A percentile compares a stretch with the other conserved stretches of the same genome.
phyloP scores from a whole-genome alignment of 495 filamentous ascomycete genomes.

The Hypomontagnella monticulosa region DNA sequence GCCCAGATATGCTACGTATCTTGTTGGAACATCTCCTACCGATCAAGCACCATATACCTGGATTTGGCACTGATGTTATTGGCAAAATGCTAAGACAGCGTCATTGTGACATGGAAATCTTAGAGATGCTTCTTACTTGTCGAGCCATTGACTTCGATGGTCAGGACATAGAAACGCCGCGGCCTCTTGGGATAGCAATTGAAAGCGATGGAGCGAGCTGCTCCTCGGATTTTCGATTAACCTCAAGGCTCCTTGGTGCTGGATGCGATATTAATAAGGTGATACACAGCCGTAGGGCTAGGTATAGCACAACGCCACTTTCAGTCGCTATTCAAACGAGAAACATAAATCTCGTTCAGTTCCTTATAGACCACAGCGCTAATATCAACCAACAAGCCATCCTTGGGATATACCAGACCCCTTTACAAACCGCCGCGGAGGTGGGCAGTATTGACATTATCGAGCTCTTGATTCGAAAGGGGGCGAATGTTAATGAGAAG shows the following conservation, averaged over 20 bases:
- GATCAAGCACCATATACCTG: neutral
- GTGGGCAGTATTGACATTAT: constrained; percentile 36
- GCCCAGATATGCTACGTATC: neutral
- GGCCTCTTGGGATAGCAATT: constrained; percentile 2
- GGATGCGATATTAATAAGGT: constrained; percentile 15
- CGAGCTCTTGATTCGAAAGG: constrained; percentile 23
- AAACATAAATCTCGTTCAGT: constrained; percentile 36
- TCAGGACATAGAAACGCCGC: neutral
- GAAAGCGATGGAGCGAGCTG: neutral
- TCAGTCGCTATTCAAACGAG: constrained; percentile 19
- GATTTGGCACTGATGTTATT: constrained; percentile 1
- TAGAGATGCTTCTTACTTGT: constrained; percentile 16
- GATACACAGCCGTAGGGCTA: neutral
- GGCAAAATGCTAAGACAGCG: neutral
- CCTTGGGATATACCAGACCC: constrained; percentile 31
- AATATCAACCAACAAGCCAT: constrained; percentile 39
- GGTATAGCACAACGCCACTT: constrained; percentile 19
- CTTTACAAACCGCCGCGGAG: constrained; percentile 46
- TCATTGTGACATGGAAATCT: neutral
- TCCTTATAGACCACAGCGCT: constrained; percentile 47
- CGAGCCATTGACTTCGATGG: constrained; percentile 1
- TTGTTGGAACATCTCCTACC: neutral
- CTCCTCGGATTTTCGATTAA: neutral
- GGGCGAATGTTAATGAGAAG: constrained; percentile 30
- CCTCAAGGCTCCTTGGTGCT: constrained; percentile 5